phyloP scores from a whole-genome alignment of 1,284 basidiomycete species.

The Pseudomicrostroma phylloplanum region DNA sequence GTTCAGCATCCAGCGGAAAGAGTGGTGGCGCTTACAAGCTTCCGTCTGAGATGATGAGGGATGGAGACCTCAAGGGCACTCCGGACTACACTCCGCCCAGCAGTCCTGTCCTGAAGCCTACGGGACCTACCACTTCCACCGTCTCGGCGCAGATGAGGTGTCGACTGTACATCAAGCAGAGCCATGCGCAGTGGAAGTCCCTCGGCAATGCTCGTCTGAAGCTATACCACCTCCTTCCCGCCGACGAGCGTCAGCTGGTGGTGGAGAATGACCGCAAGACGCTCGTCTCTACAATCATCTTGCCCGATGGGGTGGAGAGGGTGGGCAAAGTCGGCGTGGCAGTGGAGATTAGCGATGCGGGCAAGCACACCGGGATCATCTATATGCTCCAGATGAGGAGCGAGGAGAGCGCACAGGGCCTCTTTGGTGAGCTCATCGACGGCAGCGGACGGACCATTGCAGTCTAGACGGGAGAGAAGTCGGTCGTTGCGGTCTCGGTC shows the following conservation, averaged over 20 bases:
- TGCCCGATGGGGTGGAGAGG: constrained; percentile 91
- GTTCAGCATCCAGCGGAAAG: constrained; percentile 26
- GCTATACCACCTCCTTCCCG: constrained; percentile 70
- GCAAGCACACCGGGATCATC: constrained; percentile 83
- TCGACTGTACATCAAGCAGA: constrained; percentile 92
- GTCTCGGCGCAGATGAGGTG: constrained; percentile 93
- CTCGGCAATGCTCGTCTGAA: constrained; percentile 81
- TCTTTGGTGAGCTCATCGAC: constrained; percentile 79
- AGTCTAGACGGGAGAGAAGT: not conserved
- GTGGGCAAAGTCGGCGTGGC: constrained; percentile 97
- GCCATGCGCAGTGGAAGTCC: constrained; percentile 94
- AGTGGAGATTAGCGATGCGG: constrained; percentile 85
- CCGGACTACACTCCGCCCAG: constrained; percentile 12
- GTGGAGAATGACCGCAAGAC: constrained; percentile 76
- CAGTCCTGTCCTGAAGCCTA: constrained; percentile 11
- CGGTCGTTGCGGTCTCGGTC: not conserved
- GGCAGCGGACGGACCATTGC: constrained; percentile 67
- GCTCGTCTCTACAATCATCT: constrained; percentile 85
- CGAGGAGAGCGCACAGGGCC: constrained; percentile 73
- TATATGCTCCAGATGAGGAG: constrained; percentile 80
- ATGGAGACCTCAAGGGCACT: constrained; percentile 5
- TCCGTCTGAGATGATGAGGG: constrained; percentile 13
- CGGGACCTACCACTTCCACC: constrained; percentile 20
- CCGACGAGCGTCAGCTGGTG: constrained; percentile 88
- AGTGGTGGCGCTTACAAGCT: constrained; percentile 13